Conservation (phyloP, 306 rosid species). For the Notholithocarpus densiflorus region DNA sequence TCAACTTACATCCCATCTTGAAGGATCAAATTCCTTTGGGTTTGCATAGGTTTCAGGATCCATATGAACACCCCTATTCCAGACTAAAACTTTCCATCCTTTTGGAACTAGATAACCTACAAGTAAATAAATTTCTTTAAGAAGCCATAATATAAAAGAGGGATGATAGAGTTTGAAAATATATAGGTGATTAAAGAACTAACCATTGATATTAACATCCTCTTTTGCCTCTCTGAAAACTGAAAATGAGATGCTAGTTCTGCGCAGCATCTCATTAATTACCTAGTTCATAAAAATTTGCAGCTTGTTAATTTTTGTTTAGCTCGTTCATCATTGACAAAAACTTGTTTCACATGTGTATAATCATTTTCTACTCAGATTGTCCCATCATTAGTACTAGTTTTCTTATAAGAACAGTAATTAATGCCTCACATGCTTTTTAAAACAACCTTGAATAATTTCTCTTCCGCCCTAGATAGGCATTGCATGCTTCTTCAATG, state of each 20-base stretch:
- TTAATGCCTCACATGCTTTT: too few relatives aligned
- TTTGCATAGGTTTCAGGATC: constrained; percentile 51
- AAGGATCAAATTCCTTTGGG: constrained; percentile 53
- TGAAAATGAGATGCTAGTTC: constrained; percentile 46
- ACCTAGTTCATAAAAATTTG: constrained; percentile 30
- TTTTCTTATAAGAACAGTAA: background rate
- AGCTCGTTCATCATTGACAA: background rate
- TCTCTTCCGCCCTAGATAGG: too few relatives aligned
- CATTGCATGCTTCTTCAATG: too few relatives aligned
- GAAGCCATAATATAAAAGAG: background rate
- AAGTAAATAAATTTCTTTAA: background rate
- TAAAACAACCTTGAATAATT: too few relatives aligned
- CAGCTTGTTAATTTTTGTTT: background rate
- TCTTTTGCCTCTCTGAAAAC: constrained; percentile 52
- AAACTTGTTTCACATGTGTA: too few relatives aligned
- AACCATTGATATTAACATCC: constrained; percentile 54
- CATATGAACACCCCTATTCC: constrained; percentile 72
- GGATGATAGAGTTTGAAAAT: background rate
- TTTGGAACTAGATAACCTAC: constrained; percentile 61
- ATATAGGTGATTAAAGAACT: background rate
- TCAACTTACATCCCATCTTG: constrained; percentile 54
- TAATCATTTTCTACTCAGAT: too few relatives aligned
- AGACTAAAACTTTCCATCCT: constrained; percentile 70
- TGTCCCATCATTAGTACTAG: too few relatives aligned
- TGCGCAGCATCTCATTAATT: constrained; percentile 59